These are phyloP conservation scores for Phyllosticta citrichinensis DNA, from an alignment of 2,329 filamentous ascomycete genomes.

Conservation along the genomic window DNA sequence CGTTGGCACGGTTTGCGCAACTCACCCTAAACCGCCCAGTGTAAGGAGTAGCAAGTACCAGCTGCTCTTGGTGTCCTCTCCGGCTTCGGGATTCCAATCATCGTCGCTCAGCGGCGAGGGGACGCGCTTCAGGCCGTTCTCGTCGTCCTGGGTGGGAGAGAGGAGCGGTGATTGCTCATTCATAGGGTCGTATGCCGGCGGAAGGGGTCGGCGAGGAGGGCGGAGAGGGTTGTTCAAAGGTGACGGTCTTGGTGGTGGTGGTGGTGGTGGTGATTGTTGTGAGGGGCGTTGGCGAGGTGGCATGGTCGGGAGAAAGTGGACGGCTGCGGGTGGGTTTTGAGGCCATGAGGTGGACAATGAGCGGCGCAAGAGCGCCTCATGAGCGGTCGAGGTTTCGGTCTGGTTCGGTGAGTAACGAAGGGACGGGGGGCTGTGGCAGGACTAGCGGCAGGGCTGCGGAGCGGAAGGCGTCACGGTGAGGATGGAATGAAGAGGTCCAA, in stretches of 20 bases:
- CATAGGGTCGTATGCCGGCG: conserved; percentile 16
- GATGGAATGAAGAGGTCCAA: background rate
- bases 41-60: conserved; percentile 84
- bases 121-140: conserved; percentile 22
- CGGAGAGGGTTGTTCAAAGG: conserved; percentile 20
- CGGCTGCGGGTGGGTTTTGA: background rate
- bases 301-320: background rate
- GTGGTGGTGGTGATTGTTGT: conserved; percentile 19
- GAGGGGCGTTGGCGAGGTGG: conserved; percentile 11
- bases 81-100: conserved; percentile 35
- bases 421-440: background rate
- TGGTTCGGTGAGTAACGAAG: conserved; percentile 3
- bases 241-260: conserved; percentile 25
- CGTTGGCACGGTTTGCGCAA: conserved; percentile 5
- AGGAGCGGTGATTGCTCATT: conserved; percentile 28
- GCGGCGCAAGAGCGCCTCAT: background rate
- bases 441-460: background rate
- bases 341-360: conserved; percentile 3
- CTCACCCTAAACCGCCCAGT: conserved; percentile 65
- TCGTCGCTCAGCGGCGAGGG: conserved; percentile 26
- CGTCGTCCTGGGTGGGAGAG: conserved; percentile 22
- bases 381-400: background rate
- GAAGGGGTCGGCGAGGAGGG: background rate
- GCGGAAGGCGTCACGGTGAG: background rate
- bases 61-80: conserved; percentile 62